Conservation (phyloP, 1,284 basidiomycete species). For the Vanrija humicola region DNA sequence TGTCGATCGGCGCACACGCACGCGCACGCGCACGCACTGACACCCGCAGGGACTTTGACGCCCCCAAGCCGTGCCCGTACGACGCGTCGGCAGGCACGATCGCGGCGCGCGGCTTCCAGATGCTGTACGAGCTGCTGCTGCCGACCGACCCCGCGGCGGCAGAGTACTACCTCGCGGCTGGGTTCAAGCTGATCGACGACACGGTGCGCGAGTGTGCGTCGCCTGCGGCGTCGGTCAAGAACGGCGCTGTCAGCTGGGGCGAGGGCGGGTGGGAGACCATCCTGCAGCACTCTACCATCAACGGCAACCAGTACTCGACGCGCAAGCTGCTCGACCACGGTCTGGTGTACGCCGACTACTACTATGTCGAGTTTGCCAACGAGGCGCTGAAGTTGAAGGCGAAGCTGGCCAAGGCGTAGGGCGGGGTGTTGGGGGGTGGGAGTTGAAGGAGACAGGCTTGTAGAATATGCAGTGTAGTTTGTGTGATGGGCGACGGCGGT, state of each 20-base stretch:
- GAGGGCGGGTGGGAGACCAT: conserved; percentile 37
- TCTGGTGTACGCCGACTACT: conserved; percentile 39
- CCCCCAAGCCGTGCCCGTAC: conserved; percentile 31
- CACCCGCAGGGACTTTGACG: conserved; percentile 29
- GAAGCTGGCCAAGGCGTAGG: background rate
- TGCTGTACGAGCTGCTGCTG: conserved; percentile 26
- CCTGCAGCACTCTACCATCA: conserved; percentile 33
- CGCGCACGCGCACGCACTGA: background rate
- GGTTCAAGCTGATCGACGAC: conserved; percentile 23
- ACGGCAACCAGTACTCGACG: conserved; percentile 21
- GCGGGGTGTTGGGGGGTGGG: background rate
- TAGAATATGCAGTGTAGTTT: no score
- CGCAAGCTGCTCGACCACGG: conserved; percentile 30
- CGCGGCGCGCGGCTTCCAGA: conserved; percentile 29
- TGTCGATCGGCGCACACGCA: background rate
- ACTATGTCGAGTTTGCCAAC: conserved; percentile 35
- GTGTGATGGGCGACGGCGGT: no score
- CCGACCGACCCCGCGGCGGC: conserved; percentile 19
- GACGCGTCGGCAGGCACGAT: conserved; percentile 34
- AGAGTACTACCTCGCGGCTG: conserved; percentile 23
- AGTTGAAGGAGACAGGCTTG: no score
- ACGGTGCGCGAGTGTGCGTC: conserved; percentile 20
- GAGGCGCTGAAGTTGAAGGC: conserved; percentile 29
- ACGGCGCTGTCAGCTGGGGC: conserved; percentile 27
- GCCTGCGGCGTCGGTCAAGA: conserved; percentile 10